A percentile compares a stretch with the other conserved stretches of the same genome.
phyloP scores from a whole-genome alignment of 345 rosid genomes.

The Acer campestre region DNA sequence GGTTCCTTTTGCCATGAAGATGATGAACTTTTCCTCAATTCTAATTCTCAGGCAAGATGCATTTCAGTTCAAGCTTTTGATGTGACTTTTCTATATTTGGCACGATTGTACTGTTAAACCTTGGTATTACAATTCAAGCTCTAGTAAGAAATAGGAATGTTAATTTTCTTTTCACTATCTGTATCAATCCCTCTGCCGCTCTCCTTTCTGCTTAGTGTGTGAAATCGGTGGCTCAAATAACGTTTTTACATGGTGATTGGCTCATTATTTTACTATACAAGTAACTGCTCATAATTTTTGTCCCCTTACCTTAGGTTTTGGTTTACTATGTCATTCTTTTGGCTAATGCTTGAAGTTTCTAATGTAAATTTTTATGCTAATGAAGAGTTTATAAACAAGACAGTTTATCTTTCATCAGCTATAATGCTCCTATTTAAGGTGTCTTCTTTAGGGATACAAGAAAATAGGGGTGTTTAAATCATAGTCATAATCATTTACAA shows the following conservation, averaged over 20 bases:
- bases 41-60: slow-evolving; percentile 68
- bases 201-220: not conserved
- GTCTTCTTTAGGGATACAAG: not conserved
- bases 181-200: not conserved
- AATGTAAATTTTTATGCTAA: not conserved
- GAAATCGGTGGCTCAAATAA: not conserved
- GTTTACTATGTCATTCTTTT: slow-evolving; percentile 1
- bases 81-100: slow-evolving; percentile 8
- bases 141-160: not conserved
- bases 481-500: not conserved
- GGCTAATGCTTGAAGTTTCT: not conserved
- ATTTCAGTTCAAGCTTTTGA: slow-evolving; percentile 22
- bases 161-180: slow-evolving; percentile 2
- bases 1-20: slow-evolving; percentile 89
- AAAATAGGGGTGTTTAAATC: not conserved
- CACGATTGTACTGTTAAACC: not conserved
- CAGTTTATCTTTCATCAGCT: not conserved
- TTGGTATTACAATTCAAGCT: not conserved
- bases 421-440: not conserved
- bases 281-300: not conserved
- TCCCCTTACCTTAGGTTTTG: not conserved
- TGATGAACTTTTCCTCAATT: slow-evolving; percentile 88
- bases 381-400: not conserved
- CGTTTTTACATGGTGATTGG: not conserved
- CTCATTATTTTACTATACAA: not conserved